Evolutionary conservation across 2,329 filamentous ascomycete species (phyloP).

Genomic region (Amphichorda felina): DNA sequence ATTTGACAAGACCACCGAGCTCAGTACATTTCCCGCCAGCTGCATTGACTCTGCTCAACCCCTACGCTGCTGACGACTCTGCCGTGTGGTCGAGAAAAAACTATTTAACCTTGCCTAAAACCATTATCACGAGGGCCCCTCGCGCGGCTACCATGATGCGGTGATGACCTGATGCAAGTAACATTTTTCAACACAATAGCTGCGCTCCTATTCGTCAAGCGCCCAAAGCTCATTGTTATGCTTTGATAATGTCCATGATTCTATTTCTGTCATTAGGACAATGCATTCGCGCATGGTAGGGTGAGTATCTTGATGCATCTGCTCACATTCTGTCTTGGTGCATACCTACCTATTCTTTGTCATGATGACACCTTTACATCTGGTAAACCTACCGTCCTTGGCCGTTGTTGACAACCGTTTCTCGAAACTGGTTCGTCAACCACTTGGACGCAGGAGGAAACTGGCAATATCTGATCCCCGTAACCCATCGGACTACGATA

Average conservation of each 20-base stretch:
- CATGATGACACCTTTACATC: slow-evolving; percentile 26
- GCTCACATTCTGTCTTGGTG: no score
- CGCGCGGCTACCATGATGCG: slow-evolving; percentile 53
- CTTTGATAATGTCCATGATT: no score
- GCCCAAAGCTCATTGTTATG: no score
- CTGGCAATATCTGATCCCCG: not conserved
- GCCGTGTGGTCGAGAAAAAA: slow-evolving; percentile 43
- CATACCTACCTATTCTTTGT: not conserved
- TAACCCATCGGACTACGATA: not conserved
- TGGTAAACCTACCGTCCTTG: slow-evolving; percentile 27
- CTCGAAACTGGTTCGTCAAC: slow-evolving; percentile 9
- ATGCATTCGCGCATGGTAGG: no score
- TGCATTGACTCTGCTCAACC: slow-evolving; percentile 15
- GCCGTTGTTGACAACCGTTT: slow-evolving; percentile 12
- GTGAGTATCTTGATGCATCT: not conserved
- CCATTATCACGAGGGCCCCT: slow-evolving; percentile 58
- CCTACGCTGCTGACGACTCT: slow-evolving; percentile 32
- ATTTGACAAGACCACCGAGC: slow-evolving; percentile 29
- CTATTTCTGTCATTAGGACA: no score
- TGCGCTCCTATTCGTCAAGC: no score
- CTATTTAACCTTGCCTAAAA: slow-evolving; percentile 47
- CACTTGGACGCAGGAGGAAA: slow-evolving; percentile 16
- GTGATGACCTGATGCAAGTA: slow-evolving; percentile 56
- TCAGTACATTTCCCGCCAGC: slow-evolving; percentile 23
- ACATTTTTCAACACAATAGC: slow-evolving; percentile 25